Conservation (phyloP, 148 eudicot genomes). For the Fagopyrum esculentum region DNA sequence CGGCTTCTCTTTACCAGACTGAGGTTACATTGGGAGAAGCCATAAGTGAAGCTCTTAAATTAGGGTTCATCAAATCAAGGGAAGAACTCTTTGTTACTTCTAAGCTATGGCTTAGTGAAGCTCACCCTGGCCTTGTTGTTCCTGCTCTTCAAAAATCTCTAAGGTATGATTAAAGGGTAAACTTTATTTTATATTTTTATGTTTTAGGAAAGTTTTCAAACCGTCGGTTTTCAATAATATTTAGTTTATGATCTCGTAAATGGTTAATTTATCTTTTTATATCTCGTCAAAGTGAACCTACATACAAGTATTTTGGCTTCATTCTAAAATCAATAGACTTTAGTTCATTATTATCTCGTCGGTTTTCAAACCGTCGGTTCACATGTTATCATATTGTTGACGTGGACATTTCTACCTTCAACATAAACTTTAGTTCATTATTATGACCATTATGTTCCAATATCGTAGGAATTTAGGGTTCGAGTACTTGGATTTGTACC, state of each 20-base stretch:
- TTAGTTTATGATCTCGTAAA: not conserved
- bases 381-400: no score
- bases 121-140: constrained; percentile 31
- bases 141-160: constrained; percentile 33
- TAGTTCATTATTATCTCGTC: no score
- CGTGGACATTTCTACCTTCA: no score
- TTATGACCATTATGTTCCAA: not conserved
- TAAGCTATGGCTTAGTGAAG: constrained; percentile 45
- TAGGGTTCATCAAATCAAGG: constrained; percentile 31
- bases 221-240: no score
- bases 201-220: not conserved
- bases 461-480: constrained; percentile 25
- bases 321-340: no score
- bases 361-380: no score
- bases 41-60: constrained; percentile 23
- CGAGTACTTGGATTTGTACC: constrained; percentile 31
- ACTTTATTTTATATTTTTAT: not conserved
- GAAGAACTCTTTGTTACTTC: constrained; percentile 42
- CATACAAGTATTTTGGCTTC: no score
- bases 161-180: constrained; percentile 14
- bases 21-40: constrained; percentile 43
- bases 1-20: constrained; percentile 30
- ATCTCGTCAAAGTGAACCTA: no score
- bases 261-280: no score
- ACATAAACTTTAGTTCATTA: not conserved